Evolutionary conservation across 352 stramenopile genomes (phyloP).

Genomic region (Thalassiosira delicatula): DNA sequence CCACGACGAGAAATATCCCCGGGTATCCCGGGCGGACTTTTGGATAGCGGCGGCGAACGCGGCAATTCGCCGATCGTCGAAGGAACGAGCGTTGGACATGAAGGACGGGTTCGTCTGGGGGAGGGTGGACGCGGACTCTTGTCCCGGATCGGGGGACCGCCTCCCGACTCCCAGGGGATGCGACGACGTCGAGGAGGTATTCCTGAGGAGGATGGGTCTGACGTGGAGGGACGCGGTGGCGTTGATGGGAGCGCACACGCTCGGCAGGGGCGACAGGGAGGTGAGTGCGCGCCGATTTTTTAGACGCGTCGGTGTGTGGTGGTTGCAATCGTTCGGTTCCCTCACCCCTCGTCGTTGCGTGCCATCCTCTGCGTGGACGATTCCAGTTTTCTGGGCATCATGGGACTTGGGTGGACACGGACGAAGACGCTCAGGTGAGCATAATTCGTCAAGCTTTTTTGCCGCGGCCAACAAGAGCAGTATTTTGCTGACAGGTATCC

Average conservation of each 20-base stretch:
- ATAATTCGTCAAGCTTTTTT: background rate
- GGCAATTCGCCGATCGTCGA: constrained; percentile 58
- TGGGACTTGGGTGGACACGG: constrained; percentile 57
- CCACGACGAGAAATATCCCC: constrained; percentile 53
- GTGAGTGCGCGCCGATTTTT: constrained; percentile 19
- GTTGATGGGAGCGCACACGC: constrained; percentile 66
- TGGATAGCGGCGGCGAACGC: constrained; percentile 67
- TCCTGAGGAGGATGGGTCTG: constrained; percentile 65
- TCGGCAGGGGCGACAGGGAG: constrained; percentile 45
- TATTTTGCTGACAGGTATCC: no score
- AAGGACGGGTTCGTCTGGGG: constrained; percentile 61
- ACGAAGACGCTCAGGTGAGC: constrained; percentile 48
- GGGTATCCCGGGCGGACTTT: constrained; percentile 69
- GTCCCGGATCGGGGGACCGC: constrained; percentile 37
- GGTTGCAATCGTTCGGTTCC: no score
- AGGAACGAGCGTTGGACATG: constrained; percentile 55
- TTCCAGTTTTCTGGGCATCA: constrained; percentile 64
- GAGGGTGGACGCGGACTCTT: constrained; percentile 49
- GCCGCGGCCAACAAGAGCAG: no score
- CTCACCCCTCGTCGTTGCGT: no score
- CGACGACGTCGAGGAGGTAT: constrained; percentile 46
- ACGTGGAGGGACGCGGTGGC: constrained; percentile 66
- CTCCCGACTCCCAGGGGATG: constrained; percentile 51
- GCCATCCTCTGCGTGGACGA: background rate
- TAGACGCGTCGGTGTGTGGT: background rate